Evolutionary conservation across 441 rosid genomes (phyloP).

Genomic region (Viola pubescens): DNA sequence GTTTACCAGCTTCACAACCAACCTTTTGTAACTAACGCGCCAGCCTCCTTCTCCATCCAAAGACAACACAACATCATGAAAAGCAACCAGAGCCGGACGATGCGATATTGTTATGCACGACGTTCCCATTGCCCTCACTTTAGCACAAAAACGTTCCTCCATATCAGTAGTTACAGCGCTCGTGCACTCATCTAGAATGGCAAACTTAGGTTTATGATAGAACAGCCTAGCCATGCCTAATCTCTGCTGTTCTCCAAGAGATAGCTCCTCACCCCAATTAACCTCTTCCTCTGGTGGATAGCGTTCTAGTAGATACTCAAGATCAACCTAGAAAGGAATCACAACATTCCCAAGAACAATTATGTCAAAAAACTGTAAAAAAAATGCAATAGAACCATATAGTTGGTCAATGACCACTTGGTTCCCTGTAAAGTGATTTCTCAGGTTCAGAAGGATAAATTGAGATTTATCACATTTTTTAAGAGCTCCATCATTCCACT

Average conservation of each 20-base stretch:
- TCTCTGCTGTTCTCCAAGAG: slow-evolving; percentile 98
- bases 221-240: slow-evolving; percentile 98
- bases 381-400: neutral
- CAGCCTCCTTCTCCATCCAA: slow-evolving; percentile 99
- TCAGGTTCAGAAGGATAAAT: slow-evolving; percentile 7
- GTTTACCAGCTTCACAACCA: slow-evolving; percentile 17
- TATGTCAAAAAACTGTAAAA: slow-evolving; percentile 5
- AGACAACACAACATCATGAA: slow-evolving; percentile 94
- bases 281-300: slow-evolving; percentile 85
- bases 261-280: slow-evolving; percentile 98
- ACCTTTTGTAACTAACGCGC: slow-evolving; percentile 83
- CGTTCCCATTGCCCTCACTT: slow-evolving; percentile 98
- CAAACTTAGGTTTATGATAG: slow-evolving; percentile 98
- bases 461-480: slow-evolving; percentile 60
- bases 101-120: slow-evolving; percentile 99
- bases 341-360: slow-evolving; percentile 9
- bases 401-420: too few species aligned
- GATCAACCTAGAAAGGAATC: slow-evolving; percentile 64
- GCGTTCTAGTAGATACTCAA: slow-evolving; percentile 89
- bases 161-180: slow-evolving; percentile 99
- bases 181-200: slow-evolving; percentile 99
- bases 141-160: slow-evolving; percentile 97
- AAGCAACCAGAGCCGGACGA: slow-evolving; percentile 97
- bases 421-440: too few species aligned
- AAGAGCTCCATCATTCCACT: slow-evolving; percentile 87